Base-by-base conservation (phyloP, 345 rosid genomes). In the Gossypium raimondii region DNA sequence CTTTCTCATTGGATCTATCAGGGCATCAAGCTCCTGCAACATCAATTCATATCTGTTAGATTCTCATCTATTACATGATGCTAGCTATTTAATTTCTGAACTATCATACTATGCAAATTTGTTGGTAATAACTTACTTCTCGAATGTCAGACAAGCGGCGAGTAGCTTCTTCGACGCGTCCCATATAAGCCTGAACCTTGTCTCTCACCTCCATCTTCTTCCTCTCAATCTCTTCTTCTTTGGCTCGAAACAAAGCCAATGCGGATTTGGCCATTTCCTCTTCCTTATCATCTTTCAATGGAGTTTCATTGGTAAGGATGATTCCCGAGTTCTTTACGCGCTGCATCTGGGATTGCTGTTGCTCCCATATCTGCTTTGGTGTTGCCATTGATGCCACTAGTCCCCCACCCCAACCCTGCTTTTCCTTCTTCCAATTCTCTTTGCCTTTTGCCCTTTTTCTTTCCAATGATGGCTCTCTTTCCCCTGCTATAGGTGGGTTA, bases 151-250 rank as follows among this genome's bases (percentile, higher is more conserved):
- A 89, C 83, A 95, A 76, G 67, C 87, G 90, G 78, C 84, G 88
- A 13, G 92, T 86, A 4, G 91, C 92, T 74, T 87, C 97, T 74
- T 91, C 93, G 0, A 84, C 94, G 0, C 88, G 91, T 67, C 94
- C 99, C 17, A 95, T 77, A 70, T 89, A 89, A 73, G 87, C 78
- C 45, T 87, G 84, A 13, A 95, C 98, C 69, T 79, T 90, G 55
- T 86, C 90, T 73, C 80, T 86, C 6, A 95, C 87, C 86, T 91
- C 94, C 81, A 81, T 82, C 84, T 87, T 91, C 86, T 82, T 93
- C 85, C 76, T 93, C 84, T 91, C 94, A 71, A 95, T 95, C 93
- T 91, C 98, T 74, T 95, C 98, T 86, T 93, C 99, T 48, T 90
- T 95, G 2, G 86, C 88, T 62, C 85, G 82, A 82, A 91, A 91